phyloP scores from a whole-genome alignment of 2,329 filamentous ascomycete genomes.

The Fusarium equiseti region DNA sequence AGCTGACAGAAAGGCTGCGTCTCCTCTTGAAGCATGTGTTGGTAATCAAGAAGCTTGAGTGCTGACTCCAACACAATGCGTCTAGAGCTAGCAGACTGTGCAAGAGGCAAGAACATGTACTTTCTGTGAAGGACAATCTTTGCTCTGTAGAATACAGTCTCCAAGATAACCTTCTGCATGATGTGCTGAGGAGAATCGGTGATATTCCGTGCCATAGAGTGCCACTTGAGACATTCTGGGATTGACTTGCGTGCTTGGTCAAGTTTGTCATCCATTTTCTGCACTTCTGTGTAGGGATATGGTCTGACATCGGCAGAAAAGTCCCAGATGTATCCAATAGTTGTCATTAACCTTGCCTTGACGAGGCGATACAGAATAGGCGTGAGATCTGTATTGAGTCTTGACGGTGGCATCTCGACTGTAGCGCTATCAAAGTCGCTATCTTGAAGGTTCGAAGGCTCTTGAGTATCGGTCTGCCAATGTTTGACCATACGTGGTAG shows the following conservation, averaged over 20 bases:
- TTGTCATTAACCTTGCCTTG: slow-evolving; percentile 7
- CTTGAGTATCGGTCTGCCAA: slow-evolving; percentile 55
- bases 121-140: slow-evolving; percentile 20
- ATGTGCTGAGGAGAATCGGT: slow-evolving; percentile 17
- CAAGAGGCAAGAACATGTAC: not conserved
- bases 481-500: slow-evolving; percentile 58
- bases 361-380: slow-evolving; percentile 19
- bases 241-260: slow-evolving; percentile 2
- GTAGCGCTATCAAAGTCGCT: slow-evolving; percentile 53
- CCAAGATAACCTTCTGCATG: slow-evolving; percentile 1
- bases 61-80: slow-evolving; percentile 16
- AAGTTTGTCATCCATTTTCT: slow-evolving; percentile 13
- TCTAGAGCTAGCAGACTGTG: not conserved
- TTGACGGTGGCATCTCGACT: not conserved
- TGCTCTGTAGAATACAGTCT: not conserved
- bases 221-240: slow-evolving; percentile 14
- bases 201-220: slow-evolving; percentile 10
- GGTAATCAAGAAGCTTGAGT: slow-evolving; percentile 15
- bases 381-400: slow-evolving; percentile 1
- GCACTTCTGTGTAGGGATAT: not conserved
- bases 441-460: slow-evolving; percentile 59
- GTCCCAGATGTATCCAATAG: slow-evolving; percentile 14
- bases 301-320: slow-evolving; percentile 4
- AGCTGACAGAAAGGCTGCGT: slow-evolving; percentile 12
- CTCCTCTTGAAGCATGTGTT: slow-evolving; percentile 18